phyloP scores from a whole-genome alignment of 2,329 filamentous ascomycete genomes.

The Ophiocordyceps camponoti-leonardi region DNA sequence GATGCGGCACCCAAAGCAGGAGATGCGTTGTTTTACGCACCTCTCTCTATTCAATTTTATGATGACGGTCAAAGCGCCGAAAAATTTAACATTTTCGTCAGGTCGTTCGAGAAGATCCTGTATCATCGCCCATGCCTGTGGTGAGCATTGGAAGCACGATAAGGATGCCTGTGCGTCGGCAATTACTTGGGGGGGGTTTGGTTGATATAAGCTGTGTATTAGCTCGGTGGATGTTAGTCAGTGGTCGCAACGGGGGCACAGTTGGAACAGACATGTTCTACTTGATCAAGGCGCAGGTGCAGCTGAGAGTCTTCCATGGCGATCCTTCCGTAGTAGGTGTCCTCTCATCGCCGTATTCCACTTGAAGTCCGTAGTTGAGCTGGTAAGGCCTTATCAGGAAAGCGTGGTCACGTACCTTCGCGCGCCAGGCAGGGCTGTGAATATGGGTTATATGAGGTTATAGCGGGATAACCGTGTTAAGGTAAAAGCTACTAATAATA shows the following conservation, averaged over 20 bases:
- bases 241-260: not conserved
- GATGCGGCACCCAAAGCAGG: not conserved
- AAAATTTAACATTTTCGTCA: conserved; percentile 70
- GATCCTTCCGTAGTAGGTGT: no score
- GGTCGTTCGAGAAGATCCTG: conserved; percentile 53
- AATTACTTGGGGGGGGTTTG: conserved; percentile 29
- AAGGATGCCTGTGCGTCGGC: conserved; percentile 51
- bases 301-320: no score
- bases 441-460: no score
- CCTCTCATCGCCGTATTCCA: no score
- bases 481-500: no score
- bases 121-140: conserved; percentile 73
- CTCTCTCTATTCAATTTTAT: conserved; percentile 90
- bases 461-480: no score
- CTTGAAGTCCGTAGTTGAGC: no score
- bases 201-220: conserved; percentile 35
- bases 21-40: conserved; percentile 18
- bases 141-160: conserved; percentile 60
- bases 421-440: no score
- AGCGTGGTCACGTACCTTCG: no score
- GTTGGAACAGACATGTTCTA: conserved; percentile 8
- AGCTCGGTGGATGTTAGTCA: conserved; percentile 14
- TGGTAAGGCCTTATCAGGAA: no score
- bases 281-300: conserved; percentile 7
- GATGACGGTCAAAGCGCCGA: conserved; percentile 81